These are phyloP conservation scores for Kodamaea derodonti DNA, from an alignment of 1,139 yeast genomes.

Conservation along the genomic window DNA sequence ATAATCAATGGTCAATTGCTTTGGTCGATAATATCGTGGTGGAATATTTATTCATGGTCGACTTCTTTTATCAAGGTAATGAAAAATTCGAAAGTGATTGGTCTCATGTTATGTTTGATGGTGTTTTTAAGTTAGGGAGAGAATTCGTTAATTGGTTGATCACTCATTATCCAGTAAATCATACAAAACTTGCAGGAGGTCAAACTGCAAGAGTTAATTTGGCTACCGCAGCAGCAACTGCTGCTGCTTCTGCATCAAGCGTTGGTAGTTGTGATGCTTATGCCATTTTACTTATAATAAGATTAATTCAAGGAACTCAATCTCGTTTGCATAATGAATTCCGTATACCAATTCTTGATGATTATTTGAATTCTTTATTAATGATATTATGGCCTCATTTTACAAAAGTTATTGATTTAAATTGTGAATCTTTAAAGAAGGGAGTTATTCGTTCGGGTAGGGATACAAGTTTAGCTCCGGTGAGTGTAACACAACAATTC, in stretches of 20 bases:
- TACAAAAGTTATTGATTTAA: constrained; percentile 69
- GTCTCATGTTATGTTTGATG: constrained; percentile 51
- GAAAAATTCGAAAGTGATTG: constrained; percentile 45
- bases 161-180: constrained; percentile 22
- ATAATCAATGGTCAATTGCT: constrained; percentile 70
- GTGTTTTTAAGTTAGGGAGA: constrained; percentile 41
- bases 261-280: constrained; percentile 61
- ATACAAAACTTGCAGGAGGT: constrained; percentile 14
- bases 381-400: constrained; percentile 82
- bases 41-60: constrained; percentile 70
- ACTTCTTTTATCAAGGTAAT: constrained; percentile 59
- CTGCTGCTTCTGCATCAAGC: constrained; percentile 12
- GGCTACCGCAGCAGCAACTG: constrained; percentile 17
- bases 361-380: constrained; percentile 64
- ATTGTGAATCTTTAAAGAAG: constrained; percentile 65
- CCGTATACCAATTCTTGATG: constrained; percentile 73
- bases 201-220: constrained; percentile 6
- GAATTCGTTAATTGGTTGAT: constrained; percentile 40
- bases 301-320: constrained; percentile 64
- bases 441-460: constrained; percentile 26
- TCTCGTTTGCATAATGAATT: constrained; percentile 56
- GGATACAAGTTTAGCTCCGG: constrained; percentile 51
- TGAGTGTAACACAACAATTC: constrained; percentile 68
- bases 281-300: constrained; percentile 74
- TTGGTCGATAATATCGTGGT: constrained; percentile 72